Evolutionary conservation across 2,329 filamentous ascomycete genomes (phyloP), one percentile per base, ranked within the genome.

Genomic region (Alternaria sp.): DNA sequence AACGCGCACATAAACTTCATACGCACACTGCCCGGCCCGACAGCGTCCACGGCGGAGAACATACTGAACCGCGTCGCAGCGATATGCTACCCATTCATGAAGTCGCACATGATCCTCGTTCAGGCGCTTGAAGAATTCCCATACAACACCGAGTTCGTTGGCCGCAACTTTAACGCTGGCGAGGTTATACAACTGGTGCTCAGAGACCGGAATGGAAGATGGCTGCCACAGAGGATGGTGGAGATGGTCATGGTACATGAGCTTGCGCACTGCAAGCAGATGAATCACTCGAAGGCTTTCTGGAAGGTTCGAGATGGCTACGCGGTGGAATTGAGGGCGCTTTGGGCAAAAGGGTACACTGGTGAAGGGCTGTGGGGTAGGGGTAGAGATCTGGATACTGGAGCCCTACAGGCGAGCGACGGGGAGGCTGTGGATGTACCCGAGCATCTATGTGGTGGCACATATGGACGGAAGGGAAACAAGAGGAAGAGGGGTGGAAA

Each of bases 221-320:
- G 93, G 93, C 83, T 97, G 21, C 91, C 92, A 0, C 93, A 96
- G 74, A 85, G 88, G 65, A 93, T 93, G 74, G 91, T 97, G 15
- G 92, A 96, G 80, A 95, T 96, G 91, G 92, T 96, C 68, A 96
- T 97, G 93, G 94, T 96, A 88, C 93, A 97, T 77, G 92, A 96
- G 74, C 83, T 96, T 28, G 93, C 93, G 4, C 93, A 96, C 78
- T 94, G 91, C 84, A 91, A 92, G 78, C 90, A 97, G 77, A 97
- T 97, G 93, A 96, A 97, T 77, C 93, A 97, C 77, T 91, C 89
- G 2, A 86, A 87, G 59, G 88, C 87, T 3, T 97, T 97, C 73
- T 97, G 93, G 93, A 86, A 87, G 10, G 90, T 94, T 17, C 84
- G 93, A 50, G 91, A 96, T 77, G 81, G 83, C 45, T 96, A 91